Evolutionary conservation across 139 green algal species (phyloP).

Genomic region (Coccomyxa sp.): DNA sequence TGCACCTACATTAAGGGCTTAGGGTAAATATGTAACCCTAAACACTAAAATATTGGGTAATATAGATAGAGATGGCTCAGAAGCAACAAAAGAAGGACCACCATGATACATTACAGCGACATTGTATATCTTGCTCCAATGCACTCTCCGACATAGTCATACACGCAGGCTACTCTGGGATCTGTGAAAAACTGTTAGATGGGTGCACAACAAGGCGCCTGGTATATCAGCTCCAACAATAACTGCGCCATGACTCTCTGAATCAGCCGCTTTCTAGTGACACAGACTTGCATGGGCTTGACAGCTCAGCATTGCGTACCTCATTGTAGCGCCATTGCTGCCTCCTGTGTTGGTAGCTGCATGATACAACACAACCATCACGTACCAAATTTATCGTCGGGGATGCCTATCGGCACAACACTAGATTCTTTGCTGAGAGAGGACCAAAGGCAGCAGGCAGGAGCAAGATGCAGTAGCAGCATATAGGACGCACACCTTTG

Average conservation of each 20-base stretch:
- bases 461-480: not conserved
- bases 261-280: too few species aligned
- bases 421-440: not conserved
- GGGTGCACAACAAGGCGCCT: not conserved
- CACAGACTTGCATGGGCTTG: too few species aligned
- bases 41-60: not conserved
- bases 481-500: conserved; percentile 30
- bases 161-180: not conserved
- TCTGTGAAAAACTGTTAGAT: not conserved
- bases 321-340: conserved; percentile 82
- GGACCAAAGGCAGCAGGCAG: not conserved
- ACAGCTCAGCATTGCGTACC: conserved; percentile 24
- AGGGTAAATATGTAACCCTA: not conserved
- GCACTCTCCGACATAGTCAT: too few species aligned
- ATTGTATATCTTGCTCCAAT: not conserved
- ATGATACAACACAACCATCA: not conserved
- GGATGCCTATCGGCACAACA: not conserved
- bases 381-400: not conserved
- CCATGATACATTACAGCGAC: not conserved
- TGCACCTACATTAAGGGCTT: not conserved
- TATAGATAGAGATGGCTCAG: not conserved
- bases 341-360: conserved; percentile 47
- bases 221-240: too few species aligned
- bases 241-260: too few species aligned
- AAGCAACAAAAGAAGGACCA: not conserved